Base-by-base conservation (phyloP, 139 green algal genomes). In the Deuterostichococcus epilithicus region DNA sequence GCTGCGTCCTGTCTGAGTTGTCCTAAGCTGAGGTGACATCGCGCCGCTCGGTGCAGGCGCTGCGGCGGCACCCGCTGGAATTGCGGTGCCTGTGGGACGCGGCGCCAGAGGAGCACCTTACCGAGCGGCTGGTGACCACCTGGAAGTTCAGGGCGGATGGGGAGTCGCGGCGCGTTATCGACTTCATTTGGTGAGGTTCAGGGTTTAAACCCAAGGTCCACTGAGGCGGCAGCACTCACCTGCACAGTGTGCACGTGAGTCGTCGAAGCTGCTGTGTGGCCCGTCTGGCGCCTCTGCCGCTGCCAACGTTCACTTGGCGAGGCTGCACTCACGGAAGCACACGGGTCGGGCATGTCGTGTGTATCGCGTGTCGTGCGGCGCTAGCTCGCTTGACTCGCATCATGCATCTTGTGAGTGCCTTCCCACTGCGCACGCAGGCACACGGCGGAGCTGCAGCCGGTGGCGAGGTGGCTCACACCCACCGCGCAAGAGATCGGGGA, bases 141-240 rank as follows among this genome's bases (percentile, higher is more conserved):
- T 90, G 86, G 86, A 80, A 80, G 36, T 80, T 76, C 13, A 47
- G 76, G 8, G 34, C 76, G 20, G 72, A 72, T 18, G 86, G 82
- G 5, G 81, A 80, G 44, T 79, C 75, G 6, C 84, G 84, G 75
- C 77, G 87, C 22, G 86, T 83, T 59, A 86, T 84, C 33, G 87
- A 92, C 76, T 88, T 88, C 82, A 85, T 92, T 39, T 92, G 81
- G 80, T 87, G 67, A 30, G 66, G 58, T 15, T 63, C 18, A 5
- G 52, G 34, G 30, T 30, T 58, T 38, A 0, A 38, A 3, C 25
- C 37, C 2, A 5, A 34, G 26, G 5, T 13, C 13, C 68, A 36
- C 13, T 28, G 25, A 33, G 18, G 10, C 13, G 26, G 52, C 52
- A 25, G 52, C 20, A 63, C 3, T 63, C 3, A 5, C 52, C 52